Evolutionary conservation across 179 eudicot species (phyloP), one percentile per base, ranked within the genome.

Genomic region (Nepenthes alata): DNA sequence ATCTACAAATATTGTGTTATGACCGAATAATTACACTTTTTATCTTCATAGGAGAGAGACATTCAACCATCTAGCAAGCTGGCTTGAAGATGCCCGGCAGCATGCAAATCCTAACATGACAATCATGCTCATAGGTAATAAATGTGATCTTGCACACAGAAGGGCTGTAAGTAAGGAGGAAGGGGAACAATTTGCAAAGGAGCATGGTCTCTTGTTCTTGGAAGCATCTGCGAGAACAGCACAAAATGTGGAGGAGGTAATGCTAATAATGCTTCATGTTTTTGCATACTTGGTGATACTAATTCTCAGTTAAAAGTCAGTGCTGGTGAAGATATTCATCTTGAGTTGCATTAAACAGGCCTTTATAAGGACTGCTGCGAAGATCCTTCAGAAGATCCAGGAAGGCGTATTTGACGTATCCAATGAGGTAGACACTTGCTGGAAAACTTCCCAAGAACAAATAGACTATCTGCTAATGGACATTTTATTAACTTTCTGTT

Each of bases 71-170:
- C 80, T 88, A 5, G 89, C 87, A 10, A 84, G 88, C 63, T 88
- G 93, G 93, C 81, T 85, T 59, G 93, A 88, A 67, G 96, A 88
- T 81, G 96, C 93, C 12, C 78, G 87, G 47, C 89, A 85, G 67
- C 96, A 88, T 80, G 96, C 93, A 41, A 88, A 85, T 69, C 80
- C 93, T 48, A 88, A 85, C 75, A 88, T 88, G 96, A 74, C 89
- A 14, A 85, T 88, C 68, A 85, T 84, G 83, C 93, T 88, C 57
- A 72, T 88, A 7, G 96, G 87, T 39, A 88, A 88, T 63, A 88
- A 88, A 66, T 68, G 78, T 64, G 91, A 88, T 68, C 85, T 85
- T 61, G 71, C 89, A 6, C 91, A 88, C 61, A 70, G 89, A 73
- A 85, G 96, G 62, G 91, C 89, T 64, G 89, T 88, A 51, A 88